Evolutionary conservation across 768 basidiomycete genomes (phyloP), one percentile per base, ranked within the genome.

Genomic region (Leucocoprinus leucothites): DNA sequence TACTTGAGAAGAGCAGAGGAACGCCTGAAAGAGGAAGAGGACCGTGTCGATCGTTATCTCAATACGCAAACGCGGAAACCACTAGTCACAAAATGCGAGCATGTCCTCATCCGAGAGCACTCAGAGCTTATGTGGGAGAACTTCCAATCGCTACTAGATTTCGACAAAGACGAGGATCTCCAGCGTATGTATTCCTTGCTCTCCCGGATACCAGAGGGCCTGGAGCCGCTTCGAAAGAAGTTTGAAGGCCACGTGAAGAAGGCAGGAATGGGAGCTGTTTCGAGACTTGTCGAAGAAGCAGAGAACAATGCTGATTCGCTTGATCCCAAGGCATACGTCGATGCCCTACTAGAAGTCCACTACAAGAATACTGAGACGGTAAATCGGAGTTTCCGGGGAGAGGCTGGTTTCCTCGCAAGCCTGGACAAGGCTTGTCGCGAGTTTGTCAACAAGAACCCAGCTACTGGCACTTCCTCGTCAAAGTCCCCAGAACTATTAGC

Each of bases 181-280:
- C 92, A 92, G 62, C 82, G 95, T 41, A 97, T 98, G 92, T 98
- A 97, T 71, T 79, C 87, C 8, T 76, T 98, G n/a, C 77, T 98
- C 21, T 86, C 89, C 11, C 88, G 95, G 31, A 95, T 98, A 57
- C 84, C 85, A 16, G 87, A 93, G 62, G 96, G 95, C 5, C 75
- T 98, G 55, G 92, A 96, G 62, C 94, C 94, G 0, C 71, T 98
- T 51, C 82, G 93, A 63, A 90, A 89, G 77, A 87, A 84, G 65
- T 99, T 98, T 65, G 95, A 95, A 72, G 87, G 90, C 61, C 94
- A 97, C 69, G 96, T 98, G 66, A 97, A 96, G 80, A 83, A 85
- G 64, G 84, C 91, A 13, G 96, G 96, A 25, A 69, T 91, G 56
- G 81, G 82, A 24, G 89, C 92, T 1, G 88, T 98, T 22, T 82